These are phyloP conservation scores for Talaromyces trachyspermus DNA, from an alignment of 495 filamentous ascomycete species.

Conservation along the genomic window DNA sequence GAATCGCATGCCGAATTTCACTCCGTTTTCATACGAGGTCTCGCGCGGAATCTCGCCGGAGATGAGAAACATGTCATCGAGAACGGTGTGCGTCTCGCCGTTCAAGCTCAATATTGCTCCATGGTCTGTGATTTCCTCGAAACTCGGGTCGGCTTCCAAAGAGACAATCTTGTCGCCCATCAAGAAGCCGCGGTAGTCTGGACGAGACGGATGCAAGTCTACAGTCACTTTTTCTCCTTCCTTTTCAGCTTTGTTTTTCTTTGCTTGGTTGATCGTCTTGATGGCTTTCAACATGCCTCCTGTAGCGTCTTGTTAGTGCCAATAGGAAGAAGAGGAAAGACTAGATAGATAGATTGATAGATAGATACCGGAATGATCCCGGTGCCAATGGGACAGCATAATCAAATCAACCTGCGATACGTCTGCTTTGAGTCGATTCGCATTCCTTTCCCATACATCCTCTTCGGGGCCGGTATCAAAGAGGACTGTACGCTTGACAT, in stretches of 20 bases:
- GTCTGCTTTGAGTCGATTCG: constrained; percentile 39
- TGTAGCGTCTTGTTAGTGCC: constrained; percentile 10
- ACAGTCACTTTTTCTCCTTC: constrained; percentile 29
- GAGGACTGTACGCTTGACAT: constrained; percentile 44
- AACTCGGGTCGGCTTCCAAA: constrained; percentile 51
- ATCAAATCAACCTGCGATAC: constrained; percentile 63
- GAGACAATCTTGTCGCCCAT: constrained; percentile 37
- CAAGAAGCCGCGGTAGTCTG: constrained; percentile 46
- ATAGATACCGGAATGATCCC: constrained; percentile 51
- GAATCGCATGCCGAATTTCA: constrained; percentile 42
- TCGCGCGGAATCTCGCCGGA: constrained; percentile 51
- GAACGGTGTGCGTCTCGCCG: constrained; percentile 40
- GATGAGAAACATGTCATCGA: constrained; percentile 49
- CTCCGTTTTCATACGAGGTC: constrained; percentile 47
- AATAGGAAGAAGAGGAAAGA: neutral
- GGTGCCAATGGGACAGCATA: constrained; percentile 68
- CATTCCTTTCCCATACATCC: constrained; percentile 49
- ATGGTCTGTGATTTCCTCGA: constrained; percentile 41
- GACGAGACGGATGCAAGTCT: constrained; percentile 50
- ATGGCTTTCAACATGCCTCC: constrained; percentile 43
- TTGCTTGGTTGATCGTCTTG: constrained; percentile 41
- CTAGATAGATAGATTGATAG: no score
- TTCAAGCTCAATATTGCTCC: constrained; percentile 41
- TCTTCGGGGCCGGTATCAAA: constrained; percentile 57
- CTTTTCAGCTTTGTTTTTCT: constrained; percentile 22